phyloP scores from a whole-genome alignment of 192 early-diverging fungal species.

The Diversispora epigaea region DNA sequence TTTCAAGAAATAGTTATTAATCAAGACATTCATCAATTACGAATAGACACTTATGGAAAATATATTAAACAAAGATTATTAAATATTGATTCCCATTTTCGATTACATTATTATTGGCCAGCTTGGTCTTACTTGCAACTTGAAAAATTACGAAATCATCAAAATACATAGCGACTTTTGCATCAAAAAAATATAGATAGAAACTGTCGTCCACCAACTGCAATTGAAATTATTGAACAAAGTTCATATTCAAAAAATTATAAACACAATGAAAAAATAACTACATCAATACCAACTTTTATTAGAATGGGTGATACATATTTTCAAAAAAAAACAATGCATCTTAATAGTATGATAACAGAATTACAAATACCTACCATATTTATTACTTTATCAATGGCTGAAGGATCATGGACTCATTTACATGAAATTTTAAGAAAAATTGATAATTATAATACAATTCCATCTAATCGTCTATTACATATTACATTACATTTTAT shows the following conservation, averaged over 20 bases:
- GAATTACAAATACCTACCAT: neutral
- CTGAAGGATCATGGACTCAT: neutral
- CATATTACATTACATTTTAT: conserved; percentile 11
- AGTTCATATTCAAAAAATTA: neutral
- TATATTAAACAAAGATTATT: neutral
- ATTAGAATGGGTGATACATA: neutral
- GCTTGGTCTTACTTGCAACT: neutral
- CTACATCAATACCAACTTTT: neutral
- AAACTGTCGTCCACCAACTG: neutral
- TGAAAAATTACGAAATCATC: conserved; percentile 21
- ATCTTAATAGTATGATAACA: conserved; percentile 2
- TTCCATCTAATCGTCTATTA: neutral
- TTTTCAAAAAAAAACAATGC: conserved; percentile 8
- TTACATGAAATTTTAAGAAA: no score
- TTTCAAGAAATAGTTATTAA: no score
- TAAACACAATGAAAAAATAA: neutral
- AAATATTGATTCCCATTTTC: neutral
- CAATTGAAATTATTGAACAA: conserved; percentile 6
- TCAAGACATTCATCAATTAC: no score
- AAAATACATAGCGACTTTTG: neutral
- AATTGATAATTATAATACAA: no score
- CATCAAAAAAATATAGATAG: neutral
- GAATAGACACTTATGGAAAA: no score
- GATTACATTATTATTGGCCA: neutral
- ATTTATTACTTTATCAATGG: conserved; percentile 13